These are phyloP conservation scores for Mitragyna speciosa DNA, from an alignment of 257 asterid species.

Conservation along the genomic window DNA sequence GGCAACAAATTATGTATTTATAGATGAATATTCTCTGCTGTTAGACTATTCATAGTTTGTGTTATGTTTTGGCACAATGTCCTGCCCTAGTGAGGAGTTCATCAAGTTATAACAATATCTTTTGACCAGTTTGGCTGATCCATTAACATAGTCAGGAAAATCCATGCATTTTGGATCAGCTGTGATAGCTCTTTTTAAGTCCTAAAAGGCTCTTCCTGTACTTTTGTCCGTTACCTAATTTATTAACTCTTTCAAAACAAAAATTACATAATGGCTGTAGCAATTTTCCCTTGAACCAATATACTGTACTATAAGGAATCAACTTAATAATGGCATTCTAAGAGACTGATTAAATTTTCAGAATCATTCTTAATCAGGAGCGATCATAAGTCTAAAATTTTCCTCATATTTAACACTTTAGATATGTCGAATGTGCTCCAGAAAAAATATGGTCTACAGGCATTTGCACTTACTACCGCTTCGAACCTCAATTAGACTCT, in stretches of 20 bases:
- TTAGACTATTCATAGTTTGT: neutral
- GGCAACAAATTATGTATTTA: neutral
- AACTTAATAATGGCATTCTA: no score
- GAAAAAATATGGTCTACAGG: no score
- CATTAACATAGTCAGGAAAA: neutral
- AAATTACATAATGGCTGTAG: neutral
- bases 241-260: neutral
- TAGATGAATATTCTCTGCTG: neutral
- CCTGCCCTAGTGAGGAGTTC: neutral
- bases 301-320: no score
- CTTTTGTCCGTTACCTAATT: neutral
- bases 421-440: no score
- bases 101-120: neutral
- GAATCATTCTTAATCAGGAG: no score
- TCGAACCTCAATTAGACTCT: no score
- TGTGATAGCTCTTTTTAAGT: neutral
- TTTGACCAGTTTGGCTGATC: neutral
- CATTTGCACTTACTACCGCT: no score
- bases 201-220: neutral
- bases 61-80: no score
- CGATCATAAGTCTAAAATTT: no score
- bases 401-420: no score
- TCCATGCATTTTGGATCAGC: neutral
- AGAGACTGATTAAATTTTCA: no score
- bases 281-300: no score